Evolutionary conservation across 2,329 filamentous ascomycete genomes (phyloP).

Genomic region (Penicillium glabrum): DNA sequence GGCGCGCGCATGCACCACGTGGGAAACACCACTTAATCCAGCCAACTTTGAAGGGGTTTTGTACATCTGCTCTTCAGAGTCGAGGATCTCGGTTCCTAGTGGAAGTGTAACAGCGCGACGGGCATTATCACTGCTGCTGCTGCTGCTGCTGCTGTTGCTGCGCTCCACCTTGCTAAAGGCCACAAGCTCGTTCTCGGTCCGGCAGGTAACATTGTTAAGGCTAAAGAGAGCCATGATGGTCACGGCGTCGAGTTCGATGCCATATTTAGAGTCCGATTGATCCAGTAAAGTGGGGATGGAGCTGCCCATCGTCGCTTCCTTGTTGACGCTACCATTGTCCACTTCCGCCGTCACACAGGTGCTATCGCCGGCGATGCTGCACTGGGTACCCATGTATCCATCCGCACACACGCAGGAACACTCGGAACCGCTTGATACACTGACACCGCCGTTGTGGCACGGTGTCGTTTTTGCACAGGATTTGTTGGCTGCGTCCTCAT

Average conservation of each 20-base stretch:
- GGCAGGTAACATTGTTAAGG: constrained; percentile 72
- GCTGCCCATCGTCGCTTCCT: constrained; percentile 77
- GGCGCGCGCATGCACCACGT: constrained; percentile 24
- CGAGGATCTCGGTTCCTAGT: not conserved
- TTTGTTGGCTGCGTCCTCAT: constrained; percentile 40
- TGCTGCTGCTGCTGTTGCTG: constrained; percentile 4
- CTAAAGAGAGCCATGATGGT: constrained; percentile 76
- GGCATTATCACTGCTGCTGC: constrained; percentile 22
- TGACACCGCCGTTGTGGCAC: constrained; percentile 80
- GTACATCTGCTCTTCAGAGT: not conserved
- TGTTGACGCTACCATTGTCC: constrained; percentile 38
- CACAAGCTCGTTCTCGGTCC: constrained; percentile 81
- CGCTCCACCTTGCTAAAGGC: constrained; percentile 66
- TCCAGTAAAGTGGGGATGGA: constrained; percentile 74
- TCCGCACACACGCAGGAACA: constrained; percentile 90
- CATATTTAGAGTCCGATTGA: constrained; percentile 66
- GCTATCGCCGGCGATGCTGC: constrained; percentile 51
- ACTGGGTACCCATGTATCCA: constrained; percentile 72
- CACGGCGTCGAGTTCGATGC: constrained; percentile 69
- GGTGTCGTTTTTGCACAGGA: constrained; percentile 61
- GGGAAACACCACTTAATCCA: not conserved
- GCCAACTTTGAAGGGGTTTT: not conserved
- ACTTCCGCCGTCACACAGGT: constrained; percentile 56
- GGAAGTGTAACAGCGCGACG: constrained; percentile 21
- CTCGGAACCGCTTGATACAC: constrained; percentile 63